Conservation (phyloP, 306 rosid species). For the Casuarina equisetifolia region DNA sequence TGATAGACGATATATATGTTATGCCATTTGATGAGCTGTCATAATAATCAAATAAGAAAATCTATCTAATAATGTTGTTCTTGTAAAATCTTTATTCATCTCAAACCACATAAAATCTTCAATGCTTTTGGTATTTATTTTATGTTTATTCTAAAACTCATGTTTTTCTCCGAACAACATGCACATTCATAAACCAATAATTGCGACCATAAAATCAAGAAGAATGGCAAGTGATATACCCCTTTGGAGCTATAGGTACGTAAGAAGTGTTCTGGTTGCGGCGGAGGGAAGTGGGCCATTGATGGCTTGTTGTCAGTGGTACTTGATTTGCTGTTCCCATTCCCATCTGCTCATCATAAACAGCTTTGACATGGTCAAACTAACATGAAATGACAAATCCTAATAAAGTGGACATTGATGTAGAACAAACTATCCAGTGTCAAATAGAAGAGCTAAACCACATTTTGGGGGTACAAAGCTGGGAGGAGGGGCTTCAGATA, state of each 20-base stretch:
- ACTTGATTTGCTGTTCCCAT: slow-evolving; percentile 7
- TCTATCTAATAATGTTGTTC: too few species aligned
- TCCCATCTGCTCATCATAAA: slow-evolving; percentile 18
- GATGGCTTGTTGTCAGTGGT: not conserved
- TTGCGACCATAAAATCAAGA: too few species aligned
- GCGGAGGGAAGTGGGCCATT: slow-evolving; percentile 5
- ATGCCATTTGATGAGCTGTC: too few species aligned
- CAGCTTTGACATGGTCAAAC: not conserved
- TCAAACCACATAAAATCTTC: too few species aligned
- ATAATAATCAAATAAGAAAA: too few species aligned
- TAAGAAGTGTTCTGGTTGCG: slow-evolving; percentile 12
- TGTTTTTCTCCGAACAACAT: too few species aligned
- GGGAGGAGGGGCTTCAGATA: not conserved
- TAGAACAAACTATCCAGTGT: not conserved
- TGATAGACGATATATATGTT: too few species aligned
- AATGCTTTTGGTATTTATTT: too few species aligned
- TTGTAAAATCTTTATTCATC: too few species aligned
- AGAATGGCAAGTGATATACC: not conserved
- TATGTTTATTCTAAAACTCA: too few species aligned
- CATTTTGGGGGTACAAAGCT: slow-evolving; percentile 7
- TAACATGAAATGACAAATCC: not conserved
- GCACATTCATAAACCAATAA: not conserved
- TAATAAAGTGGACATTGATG: not conserved
- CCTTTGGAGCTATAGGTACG: not conserved
- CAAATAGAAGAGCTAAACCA: not conserved